These are phyloP conservation scores for Coniferiporia weirii DNA, from an alignment of 1,284 basidiomycete genomes.

Conservation along the genomic window DNA sequence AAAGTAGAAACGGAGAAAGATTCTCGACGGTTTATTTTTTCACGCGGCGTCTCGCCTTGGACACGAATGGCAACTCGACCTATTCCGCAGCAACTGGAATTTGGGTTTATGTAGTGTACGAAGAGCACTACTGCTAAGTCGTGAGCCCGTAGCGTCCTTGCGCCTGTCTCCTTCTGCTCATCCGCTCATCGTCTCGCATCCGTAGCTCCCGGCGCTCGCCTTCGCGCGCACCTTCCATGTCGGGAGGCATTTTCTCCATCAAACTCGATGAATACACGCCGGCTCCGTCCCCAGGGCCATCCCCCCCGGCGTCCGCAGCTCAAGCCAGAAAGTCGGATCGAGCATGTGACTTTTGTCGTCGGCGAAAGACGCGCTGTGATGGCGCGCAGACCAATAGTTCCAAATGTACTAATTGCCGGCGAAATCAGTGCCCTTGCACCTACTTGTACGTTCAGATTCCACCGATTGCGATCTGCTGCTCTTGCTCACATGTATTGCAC, in stretches of 20 bases:
- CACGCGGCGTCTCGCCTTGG: neutral
- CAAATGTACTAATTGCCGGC: conserved; percentile 69
- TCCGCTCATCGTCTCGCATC: neutral
- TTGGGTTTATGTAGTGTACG: neutral
- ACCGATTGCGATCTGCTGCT: conserved; percentile 10
- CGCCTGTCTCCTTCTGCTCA: neutral
- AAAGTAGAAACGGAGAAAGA: neutral
- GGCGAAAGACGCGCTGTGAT: conserved; percentile 66
- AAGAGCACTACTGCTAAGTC: neutral
- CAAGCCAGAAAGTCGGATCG: conserved; percentile 56
- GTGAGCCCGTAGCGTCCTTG: neutral
- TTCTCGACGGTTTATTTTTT: neutral
- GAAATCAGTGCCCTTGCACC: conserved; percentile 61
- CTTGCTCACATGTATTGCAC: conserved; percentile 6
- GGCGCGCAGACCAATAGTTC: conserved; percentile 54
- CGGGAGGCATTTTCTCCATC: conserved; percentile 1
- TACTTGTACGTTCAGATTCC: conserved; percentile 51
- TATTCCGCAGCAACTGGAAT: conserved; percentile 12
- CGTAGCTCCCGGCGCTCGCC: neutral
- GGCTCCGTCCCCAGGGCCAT: conserved; percentile 18
- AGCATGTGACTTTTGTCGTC: conserved; percentile 67
- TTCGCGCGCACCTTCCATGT: neutral
- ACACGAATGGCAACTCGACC: neutral
- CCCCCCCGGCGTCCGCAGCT: conserved; percentile 6
- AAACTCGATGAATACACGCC: conserved; percentile 17